Evolutionary conservation across 208 protist genomes (phyloP).

Genomic region (Leishmania guyanensis): DNA sequence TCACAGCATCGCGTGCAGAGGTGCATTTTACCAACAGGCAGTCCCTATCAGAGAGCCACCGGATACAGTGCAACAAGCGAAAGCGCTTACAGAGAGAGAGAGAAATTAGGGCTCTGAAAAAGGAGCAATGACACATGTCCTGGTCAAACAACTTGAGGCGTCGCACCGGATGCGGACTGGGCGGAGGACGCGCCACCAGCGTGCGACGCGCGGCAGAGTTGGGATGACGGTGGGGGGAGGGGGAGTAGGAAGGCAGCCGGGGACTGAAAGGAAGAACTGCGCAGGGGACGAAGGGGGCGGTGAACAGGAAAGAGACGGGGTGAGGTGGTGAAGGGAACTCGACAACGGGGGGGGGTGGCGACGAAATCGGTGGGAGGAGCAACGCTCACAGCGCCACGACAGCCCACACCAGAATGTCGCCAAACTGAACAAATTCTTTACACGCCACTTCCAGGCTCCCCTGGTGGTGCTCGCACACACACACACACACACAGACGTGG

Average conservation of each 20-base stretch:
- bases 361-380: background rate
- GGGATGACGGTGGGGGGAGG: background rate
- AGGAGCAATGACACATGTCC: background rate
- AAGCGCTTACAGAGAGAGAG: background rate
- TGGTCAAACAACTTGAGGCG: background rate
- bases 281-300: background rate
- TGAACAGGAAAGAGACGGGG: background rate
- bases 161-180: background rate
- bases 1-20: background rate
- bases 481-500: background rate
- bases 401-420: background rate
- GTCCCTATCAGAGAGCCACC: background rate
- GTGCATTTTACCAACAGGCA: background rate
- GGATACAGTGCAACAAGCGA: background rate
- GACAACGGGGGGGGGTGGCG: background rate
- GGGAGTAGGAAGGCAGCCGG: too few species aligned
- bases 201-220: background rate
- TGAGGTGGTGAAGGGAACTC: background rate
- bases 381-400: background rate
- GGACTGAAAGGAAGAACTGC: background rate
- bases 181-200: background rate
- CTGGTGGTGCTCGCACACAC: background rate
- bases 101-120: background rate
- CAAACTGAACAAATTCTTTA: background rate
- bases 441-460: background rate